phyloP scores from a whole-genome alignment of 2,329 filamentous ascomycete genomes.

The Ophiostoma quercus region DNA sequence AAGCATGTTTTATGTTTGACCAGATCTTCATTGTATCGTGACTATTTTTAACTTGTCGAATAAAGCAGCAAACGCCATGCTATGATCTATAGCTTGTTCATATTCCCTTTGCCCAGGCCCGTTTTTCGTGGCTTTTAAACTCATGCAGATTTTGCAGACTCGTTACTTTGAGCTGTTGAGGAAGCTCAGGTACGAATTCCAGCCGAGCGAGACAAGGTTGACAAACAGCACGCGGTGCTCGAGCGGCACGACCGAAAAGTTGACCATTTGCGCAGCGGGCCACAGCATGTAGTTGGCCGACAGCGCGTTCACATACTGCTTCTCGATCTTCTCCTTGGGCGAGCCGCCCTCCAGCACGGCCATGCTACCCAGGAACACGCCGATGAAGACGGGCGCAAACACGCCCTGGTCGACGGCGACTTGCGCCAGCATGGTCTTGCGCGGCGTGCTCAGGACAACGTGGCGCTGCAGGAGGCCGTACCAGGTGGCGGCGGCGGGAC shows the following conservation, averaged over 20 bases:
- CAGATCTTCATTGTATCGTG: neutral
- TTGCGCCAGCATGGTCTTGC: slow-evolving; percentile 67
- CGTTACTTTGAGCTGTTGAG: slow-evolving; percentile 45
- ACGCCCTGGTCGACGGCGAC: slow-evolving; percentile 75
- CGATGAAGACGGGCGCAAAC: slow-evolving; percentile 80
- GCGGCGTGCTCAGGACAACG: slow-evolving; percentile 59
- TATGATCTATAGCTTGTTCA: neutral
- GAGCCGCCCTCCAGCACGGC: slow-evolving; percentile 67
- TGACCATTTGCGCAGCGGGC: slow-evolving; percentile 77
- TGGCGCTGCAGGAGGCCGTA: slow-evolving; percentile 70
- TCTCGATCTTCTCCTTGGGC: slow-evolving; percentile 61
- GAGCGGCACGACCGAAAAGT: slow-evolving; percentile 82
- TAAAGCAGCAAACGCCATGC: neutral
- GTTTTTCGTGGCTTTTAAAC: neutral
- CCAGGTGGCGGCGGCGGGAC: slow-evolving; percentile 82
- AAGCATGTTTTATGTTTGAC: neutral
- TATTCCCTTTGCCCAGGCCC: neutral
- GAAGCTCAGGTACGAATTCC: slow-evolving; percentile 61
- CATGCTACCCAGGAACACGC: slow-evolving; percentile 78
- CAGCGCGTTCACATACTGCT: slow-evolving; percentile 66
- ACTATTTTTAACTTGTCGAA: neutral
- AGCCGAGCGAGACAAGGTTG: slow-evolving; percentile 68
- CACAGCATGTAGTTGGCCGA: slow-evolving; percentile 83
- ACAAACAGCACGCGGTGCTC: slow-evolving; percentile 80
- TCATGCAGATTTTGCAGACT: neutral